Percentiles rank a stretch among this genome's conserved stretches.
Evolutionary conservation across 2,329 filamentous ascomycete genomes (phyloP).

Genomic region (Helicocarpus griseus): DNA sequence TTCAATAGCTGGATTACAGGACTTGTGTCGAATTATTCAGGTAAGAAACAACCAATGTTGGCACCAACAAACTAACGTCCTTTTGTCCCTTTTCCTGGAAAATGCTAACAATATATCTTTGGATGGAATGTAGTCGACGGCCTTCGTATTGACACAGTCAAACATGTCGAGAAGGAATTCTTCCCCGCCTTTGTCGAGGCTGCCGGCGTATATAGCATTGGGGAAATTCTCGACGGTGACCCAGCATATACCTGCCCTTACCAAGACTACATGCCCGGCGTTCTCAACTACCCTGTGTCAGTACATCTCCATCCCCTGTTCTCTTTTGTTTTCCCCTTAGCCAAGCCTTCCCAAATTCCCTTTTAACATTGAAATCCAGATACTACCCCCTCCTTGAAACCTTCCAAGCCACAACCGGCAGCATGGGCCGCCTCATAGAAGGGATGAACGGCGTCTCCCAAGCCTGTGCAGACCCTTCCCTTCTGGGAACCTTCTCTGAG

Average conservation of each 20-base stretch:
- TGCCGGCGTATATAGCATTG: conserved; percentile 38
- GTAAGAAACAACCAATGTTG: conserved; percentile 39
- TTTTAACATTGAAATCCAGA: neutral
- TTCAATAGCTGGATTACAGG: conserved; percentile 51
- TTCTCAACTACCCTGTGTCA: conserved; percentile 38
- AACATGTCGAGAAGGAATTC: conserved; percentile 37
- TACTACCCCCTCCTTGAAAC: conserved; percentile 6
- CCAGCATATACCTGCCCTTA: conserved; percentile 31
- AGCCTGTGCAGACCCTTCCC: conserved; percentile 30
- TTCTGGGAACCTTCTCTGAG: conserved; percentile 45
- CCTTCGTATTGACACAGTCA: conserved; percentile 41
- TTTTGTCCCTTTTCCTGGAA: neutral
- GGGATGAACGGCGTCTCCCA: conserved; percentile 22
- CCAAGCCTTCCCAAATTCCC: no score
- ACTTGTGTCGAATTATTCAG: conserved; percentile 50
- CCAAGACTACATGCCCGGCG: conserved; percentile 34
- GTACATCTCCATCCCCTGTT: neutral
- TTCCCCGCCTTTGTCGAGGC: conserved; percentile 29
- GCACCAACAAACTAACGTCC: no score
- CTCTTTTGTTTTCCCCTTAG: conserved; percentile 3
- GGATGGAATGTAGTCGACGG: conserved; percentile 38
- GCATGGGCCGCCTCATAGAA: conserved; percentile 13
- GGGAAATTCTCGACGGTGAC: conserved; percentile 36
- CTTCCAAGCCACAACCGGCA: conserved; percentile 1
- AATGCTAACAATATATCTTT: no score